Percentiles rank a stretch among this genome's conserved stretches.
phyloP scores from a whole-genome alignment of 2,329 filamentous ascomycete genomes.

The Corniculantispora saksenae region DNA sequence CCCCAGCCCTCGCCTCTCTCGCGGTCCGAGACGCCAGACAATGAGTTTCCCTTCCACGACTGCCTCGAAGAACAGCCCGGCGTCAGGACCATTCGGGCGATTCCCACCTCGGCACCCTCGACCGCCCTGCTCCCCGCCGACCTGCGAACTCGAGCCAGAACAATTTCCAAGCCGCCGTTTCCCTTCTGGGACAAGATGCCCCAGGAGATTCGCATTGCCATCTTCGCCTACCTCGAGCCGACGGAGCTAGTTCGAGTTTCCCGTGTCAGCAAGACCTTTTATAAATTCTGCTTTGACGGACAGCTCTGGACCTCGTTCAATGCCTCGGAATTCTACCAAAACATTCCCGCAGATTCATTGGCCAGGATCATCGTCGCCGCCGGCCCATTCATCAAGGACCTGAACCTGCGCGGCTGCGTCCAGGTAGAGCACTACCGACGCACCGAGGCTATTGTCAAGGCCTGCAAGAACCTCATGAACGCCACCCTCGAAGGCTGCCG shows the following conservation, averaged over 20 bases:
- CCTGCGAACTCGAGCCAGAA: slow-evolving; percentile 35
- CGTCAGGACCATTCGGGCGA: slow-evolving; percentile 54
- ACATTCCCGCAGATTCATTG: slow-evolving; percentile 81
- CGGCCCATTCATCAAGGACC: slow-evolving; percentile 84
- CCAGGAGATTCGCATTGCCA: slow-evolving; percentile 75
- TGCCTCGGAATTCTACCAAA: slow-evolving; percentile 80
- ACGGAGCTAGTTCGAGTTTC: slow-evolving; percentile 81
- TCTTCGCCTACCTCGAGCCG: slow-evolving; percentile 75
- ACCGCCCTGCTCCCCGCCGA: slow-evolving; percentile 67
- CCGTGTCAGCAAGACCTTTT: slow-evolving; percentile 74
- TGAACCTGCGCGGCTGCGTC: slow-evolving; percentile 89
- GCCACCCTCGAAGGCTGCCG: slow-evolving; percentile 87
- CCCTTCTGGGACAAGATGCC: slow-evolving; percentile 83
- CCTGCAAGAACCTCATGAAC: slow-evolving; percentile 83
- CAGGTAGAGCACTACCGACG: slow-evolving; percentile 83
- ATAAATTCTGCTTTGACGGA: slow-evolving; percentile 87
- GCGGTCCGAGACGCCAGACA: slow-evolving; percentile 40
- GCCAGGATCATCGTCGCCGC: slow-evolving; percentile 82
- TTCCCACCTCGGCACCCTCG: slow-evolving; percentile 38
- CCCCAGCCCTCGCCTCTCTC: slow-evolving; percentile 45
- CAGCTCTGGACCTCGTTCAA: slow-evolving; percentile 90
- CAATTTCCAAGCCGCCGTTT: slow-evolving; percentile 40
- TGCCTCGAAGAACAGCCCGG: slow-evolving; percentile 50
- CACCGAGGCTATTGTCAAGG: slow-evolving; percentile 74
- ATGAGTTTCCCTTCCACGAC: slow-evolving; percentile 43